Evolutionary conservation across 169 alveolate genomes (phyloP).

Genomic region (Theileria sp.): DNA sequence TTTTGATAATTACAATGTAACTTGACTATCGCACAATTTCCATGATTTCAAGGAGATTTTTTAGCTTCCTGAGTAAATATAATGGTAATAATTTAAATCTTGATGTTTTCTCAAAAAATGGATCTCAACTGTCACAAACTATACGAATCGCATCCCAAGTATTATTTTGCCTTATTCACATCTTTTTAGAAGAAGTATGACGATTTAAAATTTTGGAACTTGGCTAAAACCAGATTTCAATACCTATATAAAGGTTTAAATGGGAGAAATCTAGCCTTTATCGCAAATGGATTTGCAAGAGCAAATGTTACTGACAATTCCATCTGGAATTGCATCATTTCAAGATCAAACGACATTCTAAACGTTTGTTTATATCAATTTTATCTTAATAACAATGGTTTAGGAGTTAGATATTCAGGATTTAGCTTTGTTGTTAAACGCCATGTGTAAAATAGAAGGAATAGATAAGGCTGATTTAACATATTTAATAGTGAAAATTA

Average conservation of each 20-base stretch:
- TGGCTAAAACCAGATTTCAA: slow-evolving; percentile 25
- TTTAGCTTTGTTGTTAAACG: slow-evolving; percentile 37
- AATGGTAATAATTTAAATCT: slow-evolving; percentile 23
- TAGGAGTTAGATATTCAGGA: slow-evolving; percentile 38
- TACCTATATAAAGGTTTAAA: slow-evolving; percentile 12
- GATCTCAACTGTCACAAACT: slow-evolving; percentile 47
- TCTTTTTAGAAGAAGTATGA: slow-evolving; percentile 15
- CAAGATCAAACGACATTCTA: slow-evolving; percentile 28
- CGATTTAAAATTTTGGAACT: slow-evolving; percentile 48
- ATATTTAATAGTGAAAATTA: slow-evolving; percentile 10
- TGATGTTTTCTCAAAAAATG: slow-evolving; percentile 37
- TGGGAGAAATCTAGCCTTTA: slow-evolving; percentile 28
- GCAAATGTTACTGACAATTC: slow-evolving; percentile 31
- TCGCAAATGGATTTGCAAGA: slow-evolving; percentile 57
- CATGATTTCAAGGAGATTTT: slow-evolving; percentile 39
- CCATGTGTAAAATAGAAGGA: slow-evolving; percentile 37
- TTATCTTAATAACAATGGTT: not conserved
- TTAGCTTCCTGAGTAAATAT: slow-evolving; percentile 35
- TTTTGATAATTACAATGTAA: not conserved
- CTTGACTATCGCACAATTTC: not conserved
- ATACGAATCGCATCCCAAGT: slow-evolving; percentile 54
- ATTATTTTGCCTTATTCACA: not conserved
- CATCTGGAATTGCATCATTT: slow-evolving; percentile 40
- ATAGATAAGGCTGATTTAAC: not conserved
- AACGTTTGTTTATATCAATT: slow-evolving; percentile 13